phyloP scores from a whole-genome alignment of 2,329 filamentous ascomycete genomes.

The Xylaria sp. region DNA sequence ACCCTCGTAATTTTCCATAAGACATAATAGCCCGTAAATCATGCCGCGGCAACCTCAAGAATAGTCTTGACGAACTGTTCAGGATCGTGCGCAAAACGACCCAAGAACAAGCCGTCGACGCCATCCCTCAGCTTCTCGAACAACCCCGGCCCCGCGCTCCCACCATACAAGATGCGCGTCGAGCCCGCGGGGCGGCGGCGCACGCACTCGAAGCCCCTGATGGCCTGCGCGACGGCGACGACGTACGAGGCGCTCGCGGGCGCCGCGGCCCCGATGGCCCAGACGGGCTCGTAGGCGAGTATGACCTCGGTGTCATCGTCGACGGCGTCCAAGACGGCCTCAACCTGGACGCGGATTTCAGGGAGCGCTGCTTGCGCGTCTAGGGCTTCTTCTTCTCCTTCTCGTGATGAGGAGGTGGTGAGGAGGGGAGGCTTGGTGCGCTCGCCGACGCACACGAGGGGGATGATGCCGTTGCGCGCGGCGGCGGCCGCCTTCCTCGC shows the following conservation, averaged over 20 bases:
- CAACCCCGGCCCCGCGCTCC: conserved; percentile 82
- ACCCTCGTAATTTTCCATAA: not conserved
- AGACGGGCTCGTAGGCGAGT: conserved; percentile 87
- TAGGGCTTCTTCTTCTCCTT: conserved; percentile 47
- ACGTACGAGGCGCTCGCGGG: conserved; percentile 80
- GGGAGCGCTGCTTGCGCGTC: conserved; percentile 63
- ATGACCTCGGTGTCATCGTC: conserved; percentile 73
- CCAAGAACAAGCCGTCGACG: conserved; percentile 83
- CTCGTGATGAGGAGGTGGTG: conserved; percentile 32
- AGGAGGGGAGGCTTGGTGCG: conserved; percentile 52
- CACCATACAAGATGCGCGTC: conserved; percentile 81
- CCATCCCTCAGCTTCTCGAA: conserved; percentile 73
- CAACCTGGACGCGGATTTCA: conserved; percentile 74
- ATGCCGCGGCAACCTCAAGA: conserved; percentile 69
- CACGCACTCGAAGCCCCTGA: conserved; percentile 65
- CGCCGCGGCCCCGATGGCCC: conserved; percentile 81
- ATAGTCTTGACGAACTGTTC: conserved; percentile 77
- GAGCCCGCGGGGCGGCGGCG: conserved; percentile 60
- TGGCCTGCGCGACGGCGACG: conserved; percentile 71
- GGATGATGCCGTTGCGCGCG: conserved; percentile 75
- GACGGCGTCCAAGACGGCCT: conserved; percentile 69
- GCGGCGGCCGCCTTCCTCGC: conserved; percentile 76
- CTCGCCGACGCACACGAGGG: conserved; percentile 85
- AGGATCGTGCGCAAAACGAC: conserved; percentile 82
- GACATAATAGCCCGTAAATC: not conserved